Conservation (phyloP, 352 stramenopile genomes). For the Phytophthora sp. region DNA sequence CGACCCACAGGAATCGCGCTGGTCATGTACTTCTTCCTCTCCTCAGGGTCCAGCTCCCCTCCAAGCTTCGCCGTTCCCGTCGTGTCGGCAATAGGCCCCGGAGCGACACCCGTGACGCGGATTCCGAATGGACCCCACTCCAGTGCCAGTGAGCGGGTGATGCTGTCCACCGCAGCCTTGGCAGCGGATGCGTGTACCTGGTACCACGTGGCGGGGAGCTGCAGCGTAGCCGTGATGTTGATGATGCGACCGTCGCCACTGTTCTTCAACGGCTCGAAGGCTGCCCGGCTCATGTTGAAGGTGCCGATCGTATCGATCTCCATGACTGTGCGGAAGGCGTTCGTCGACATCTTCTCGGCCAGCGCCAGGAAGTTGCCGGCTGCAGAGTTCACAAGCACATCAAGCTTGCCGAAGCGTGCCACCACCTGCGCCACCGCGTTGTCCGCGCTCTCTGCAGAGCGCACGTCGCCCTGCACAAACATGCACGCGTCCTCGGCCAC, state of each 20-base stretch:
- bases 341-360: slow-evolving; percentile 89
- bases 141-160: slow-evolving; percentile 94
- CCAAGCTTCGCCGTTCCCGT: slow-evolving; percentile 94
- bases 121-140: slow-evolving; percentile 96
- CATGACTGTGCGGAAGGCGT: slow-evolving; percentile 96
- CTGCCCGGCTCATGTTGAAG: slow-evolving; percentile 95
- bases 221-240: slow-evolving; percentile 96
- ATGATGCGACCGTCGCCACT: slow-evolving; percentile 88
- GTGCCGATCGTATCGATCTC: slow-evolving; percentile 96
- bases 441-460: slow-evolving; percentile 79
- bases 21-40: slow-evolving; percentile 58
- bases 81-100: slow-evolving; percentile 95
- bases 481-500: slow-evolving; percentile 42
- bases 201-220: slow-evolving; percentile 93
- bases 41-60: slow-evolving; percentile 49
- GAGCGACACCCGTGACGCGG: slow-evolving; percentile 94
- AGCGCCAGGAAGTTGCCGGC: slow-evolving; percentile 94
- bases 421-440: slow-evolving; percentile 81
- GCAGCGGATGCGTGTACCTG: slow-evolving; percentile 95
- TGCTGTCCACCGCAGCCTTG: slow-evolving; percentile 95
- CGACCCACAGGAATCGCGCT: slow-evolving; percentile 72
- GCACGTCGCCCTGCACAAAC: slow-evolving; percentile 83
- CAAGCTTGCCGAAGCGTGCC: slow-evolving; percentile 83
- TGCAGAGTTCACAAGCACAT: slow-evolving; percentile 94
- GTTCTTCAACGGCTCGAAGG: slow-evolving; percentile 84